Evolutionary conservation across 495 filamentous ascomycete species (phyloP).

Genomic region (Penicillium salamii): DNA sequence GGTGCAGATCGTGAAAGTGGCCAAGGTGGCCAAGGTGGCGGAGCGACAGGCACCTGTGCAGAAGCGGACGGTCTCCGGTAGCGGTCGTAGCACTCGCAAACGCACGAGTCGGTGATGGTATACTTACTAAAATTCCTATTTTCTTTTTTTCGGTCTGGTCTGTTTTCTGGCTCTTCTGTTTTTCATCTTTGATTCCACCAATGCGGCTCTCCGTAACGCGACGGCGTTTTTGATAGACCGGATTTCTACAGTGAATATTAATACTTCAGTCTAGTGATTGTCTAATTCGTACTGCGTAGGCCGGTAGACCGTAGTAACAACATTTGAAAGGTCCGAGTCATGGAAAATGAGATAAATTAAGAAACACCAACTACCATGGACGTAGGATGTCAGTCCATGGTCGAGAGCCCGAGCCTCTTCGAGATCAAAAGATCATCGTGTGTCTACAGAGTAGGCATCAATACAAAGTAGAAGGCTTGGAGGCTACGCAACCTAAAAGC

Average conservation of each 20-base stretch:
- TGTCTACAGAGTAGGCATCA: no score
- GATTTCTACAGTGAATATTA: neutral
- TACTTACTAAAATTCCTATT: slow-evolving; percentile 10
- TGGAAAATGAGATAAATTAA: no score
- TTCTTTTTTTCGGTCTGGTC: neutral
- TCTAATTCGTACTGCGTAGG: no score
- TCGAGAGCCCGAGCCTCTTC: no score
- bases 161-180: slow-evolving; percentile 5
- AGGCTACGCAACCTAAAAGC: no score
- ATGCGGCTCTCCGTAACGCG: slow-evolving; percentile 1
- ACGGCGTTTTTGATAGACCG: slow-evolving; percentile 16
- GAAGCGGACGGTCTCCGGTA: slow-evolving; percentile 18
- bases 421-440: no score
- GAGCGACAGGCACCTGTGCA: slow-evolving; percentile 27
- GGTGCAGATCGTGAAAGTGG: slow-evolving; percentile 33
- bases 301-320: no score
- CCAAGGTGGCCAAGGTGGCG: slow-evolving; percentile 21
- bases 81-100: slow-evolving; percentile 20
- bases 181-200: slow-evolving; percentile 2
- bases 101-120: slow-evolving; percentile 24
- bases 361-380: no score
- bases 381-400: no score
- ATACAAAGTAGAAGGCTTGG: no score
- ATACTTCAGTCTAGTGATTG: neutral
- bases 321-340: no score